phyloP scores from a whole-genome alignment of 805 yeast species.

The Candida qinlingensis region DNA sequence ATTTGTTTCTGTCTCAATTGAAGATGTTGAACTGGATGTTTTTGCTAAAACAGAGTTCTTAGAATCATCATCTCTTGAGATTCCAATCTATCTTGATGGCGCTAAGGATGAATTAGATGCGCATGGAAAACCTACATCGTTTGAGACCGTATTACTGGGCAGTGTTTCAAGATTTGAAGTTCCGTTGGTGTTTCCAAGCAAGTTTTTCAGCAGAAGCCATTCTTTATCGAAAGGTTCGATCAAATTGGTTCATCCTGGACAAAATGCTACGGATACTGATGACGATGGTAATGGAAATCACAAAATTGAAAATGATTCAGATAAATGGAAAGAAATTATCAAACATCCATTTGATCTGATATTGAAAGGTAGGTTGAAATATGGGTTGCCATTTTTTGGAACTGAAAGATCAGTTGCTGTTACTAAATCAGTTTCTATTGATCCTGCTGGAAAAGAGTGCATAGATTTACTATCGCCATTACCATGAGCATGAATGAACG shows the following conservation, averaged over 20 bases:
- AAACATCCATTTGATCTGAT: conserved; percentile 82
- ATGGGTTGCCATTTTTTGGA: conserved; percentile 61
- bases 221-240: conserved; percentile 62
- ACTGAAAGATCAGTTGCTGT: conserved; percentile 54
- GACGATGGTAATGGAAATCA: conserved; percentile 22
- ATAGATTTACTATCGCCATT: too few species aligned
- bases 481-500: too few species aligned
- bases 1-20: conserved; percentile 57
- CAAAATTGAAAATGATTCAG: conserved; percentile 28
- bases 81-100: background rate
- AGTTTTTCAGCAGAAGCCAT: conserved; percentile 59
- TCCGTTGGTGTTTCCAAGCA: conserved; percentile 71
- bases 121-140: conserved; percentile 9
- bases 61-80: background rate
- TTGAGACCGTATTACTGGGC: conserved; percentile 71
- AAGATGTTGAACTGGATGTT: conserved; percentile 70
- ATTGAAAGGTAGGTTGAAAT: conserved; percentile 74
- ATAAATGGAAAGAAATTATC: conserved; percentile 70
- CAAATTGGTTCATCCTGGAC: conserved; percentile 72
- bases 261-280: conserved; percentile 18
- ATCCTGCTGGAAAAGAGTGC: conserved; percentile 35
- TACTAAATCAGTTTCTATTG: conserved; percentile 50
- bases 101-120: conserved; percentile 10
- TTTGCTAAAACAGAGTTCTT: conserved; percentile 69
- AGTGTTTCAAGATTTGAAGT: conserved; percentile 60